Base-by-base conservation (phyloP, 2,329 filamentous ascomycete species). In the Aureobasidium pullulans region DNA sequence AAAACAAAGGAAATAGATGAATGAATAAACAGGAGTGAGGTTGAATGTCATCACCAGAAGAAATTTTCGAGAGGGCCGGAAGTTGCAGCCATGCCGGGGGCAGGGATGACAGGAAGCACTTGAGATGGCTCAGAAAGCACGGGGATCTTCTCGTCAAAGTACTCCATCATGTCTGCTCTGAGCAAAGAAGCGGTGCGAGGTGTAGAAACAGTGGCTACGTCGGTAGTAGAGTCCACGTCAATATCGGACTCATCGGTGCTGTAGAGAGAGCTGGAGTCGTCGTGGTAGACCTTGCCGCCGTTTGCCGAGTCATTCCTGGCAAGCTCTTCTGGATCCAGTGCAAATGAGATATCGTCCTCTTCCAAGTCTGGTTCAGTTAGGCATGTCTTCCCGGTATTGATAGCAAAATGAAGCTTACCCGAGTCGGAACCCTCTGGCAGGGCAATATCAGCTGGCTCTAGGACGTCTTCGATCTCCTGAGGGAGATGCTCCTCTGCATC, bases 21-120 rank as follows among this genome's bases (percentile, higher is more conserved):
- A 47, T 23, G 16, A 7, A 46, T 16, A 31, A 44, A n/a, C 29
- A 23, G 19, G 9, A 28, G 6, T n/a, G 13, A 44, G 3, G 23
- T 23, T 23, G 23, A 23, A 23, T 23, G 23, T 23, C 23, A 44
- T 56, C 52, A 46, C 40, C 52, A 59, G 23, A 59, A 60, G 37
- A 62, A 69, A 52, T 69, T 68, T 40, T 70, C 65, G 11, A 70
- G 60, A 10, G 68, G 68, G 6, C 68, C 68, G 16, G 65, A 67
- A 10, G 68, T 70, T 5, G 68, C 68, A 49, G 64, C 66, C 68
- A 70, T 70, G 23, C 67, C 68, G 2, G 67, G 67, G 31, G 66
- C 65, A 15, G 59, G 32, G 32, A 61, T 60, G 44, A 52, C 59
- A 23, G 42, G 34, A 19, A 40, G 13, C 40, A 62, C 54, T 11